Conservation (phyloP, 202 grass and related monocot genomes). For the Cymbopogon flexuosus region DNA sequence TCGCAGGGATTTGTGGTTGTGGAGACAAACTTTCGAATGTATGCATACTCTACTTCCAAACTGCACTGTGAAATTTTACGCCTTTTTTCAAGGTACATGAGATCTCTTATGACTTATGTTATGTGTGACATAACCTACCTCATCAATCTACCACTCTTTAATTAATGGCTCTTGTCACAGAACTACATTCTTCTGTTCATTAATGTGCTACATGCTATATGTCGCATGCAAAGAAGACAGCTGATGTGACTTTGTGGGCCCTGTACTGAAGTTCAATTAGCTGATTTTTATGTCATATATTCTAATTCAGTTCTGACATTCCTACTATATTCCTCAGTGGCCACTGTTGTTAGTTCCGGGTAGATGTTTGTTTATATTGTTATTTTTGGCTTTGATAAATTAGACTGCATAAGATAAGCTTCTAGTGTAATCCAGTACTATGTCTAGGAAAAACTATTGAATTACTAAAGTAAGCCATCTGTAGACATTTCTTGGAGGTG, state of each 20-base stretch:
- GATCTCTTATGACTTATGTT: not conserved
- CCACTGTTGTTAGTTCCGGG: not conserved
- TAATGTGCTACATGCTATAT: not conserved
- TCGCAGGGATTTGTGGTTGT: slow-evolving; percentile 86
- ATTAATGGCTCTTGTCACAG: not conserved
- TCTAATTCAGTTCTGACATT: not conserved
- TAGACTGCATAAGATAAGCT: not conserved
- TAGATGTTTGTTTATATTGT: not conserved
- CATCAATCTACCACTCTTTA: not conserved
- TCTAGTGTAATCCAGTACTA: not conserved
- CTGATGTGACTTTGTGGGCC: not conserved
- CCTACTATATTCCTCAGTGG: not conserved
- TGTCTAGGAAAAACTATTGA: not conserved
- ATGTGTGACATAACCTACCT: no score
- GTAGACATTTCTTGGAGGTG: not conserved
- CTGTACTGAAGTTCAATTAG: not conserved
- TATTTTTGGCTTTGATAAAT: not conserved
- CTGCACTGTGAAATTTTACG: slow-evolving; percentile 92
- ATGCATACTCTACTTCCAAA: slow-evolving; percentile 86
- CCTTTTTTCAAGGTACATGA: slow-evolving; percentile 77
- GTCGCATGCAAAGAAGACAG: not conserved
- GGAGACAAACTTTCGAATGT: slow-evolving; percentile 95
- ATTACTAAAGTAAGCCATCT: not conserved
- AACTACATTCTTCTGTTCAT: slow-evolving; percentile 14
- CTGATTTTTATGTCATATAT: not conserved